A percentile compares a stretch with the other conserved stretches of the same genome.
These are phyloP conservation scores for Tuber microsphaerosporum DNA, from an alignment of 495 filamentous ascomycete genomes.

Conservation along the genomic window DNA sequence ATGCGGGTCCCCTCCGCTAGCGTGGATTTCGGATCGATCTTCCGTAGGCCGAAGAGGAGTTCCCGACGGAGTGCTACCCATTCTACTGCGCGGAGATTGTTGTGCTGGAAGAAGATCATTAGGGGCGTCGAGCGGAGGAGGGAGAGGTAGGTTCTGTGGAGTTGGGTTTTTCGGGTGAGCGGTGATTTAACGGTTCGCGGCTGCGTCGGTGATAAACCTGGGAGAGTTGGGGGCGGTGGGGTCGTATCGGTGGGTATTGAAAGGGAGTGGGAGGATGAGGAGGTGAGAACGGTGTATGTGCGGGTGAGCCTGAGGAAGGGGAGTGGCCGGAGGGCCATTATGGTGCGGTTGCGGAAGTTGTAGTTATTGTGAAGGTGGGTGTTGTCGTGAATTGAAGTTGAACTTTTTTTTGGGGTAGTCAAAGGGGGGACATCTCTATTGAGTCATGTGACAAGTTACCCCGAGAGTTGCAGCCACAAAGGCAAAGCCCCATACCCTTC, in stretches of 20 bases:
- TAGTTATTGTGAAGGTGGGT: neutral
- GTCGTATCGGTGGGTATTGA: slow-evolving; percentile 41
- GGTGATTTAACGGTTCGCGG: slow-evolving; percentile 81
- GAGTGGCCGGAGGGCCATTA: neutral
- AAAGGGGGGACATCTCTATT: neutral
- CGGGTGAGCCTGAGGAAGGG: neutral
- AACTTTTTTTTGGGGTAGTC: neutral
- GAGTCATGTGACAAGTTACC: neutral
- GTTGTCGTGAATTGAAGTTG: neutral
- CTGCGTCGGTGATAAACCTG: slow-evolving; percentile 49
- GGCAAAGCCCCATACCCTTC: too few species aligned
- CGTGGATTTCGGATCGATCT: slow-evolving; percentile 45
- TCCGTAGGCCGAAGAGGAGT: slow-evolving; percentile 59
- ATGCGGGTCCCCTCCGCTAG: slow-evolving; percentile 57
- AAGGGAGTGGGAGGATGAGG: slow-evolving; percentile 71
- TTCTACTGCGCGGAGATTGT: slow-evolving; percentile 81
- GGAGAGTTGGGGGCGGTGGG: slow-evolving; percentile 8
- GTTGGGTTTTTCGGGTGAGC: slow-evolving; percentile 85
- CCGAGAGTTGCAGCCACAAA: neutral
- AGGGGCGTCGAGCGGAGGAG: slow-evolving; percentile 81
- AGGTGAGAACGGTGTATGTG: slow-evolving; percentile 46
- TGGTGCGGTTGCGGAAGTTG: neutral
- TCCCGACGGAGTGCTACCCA: slow-evolving; percentile 84
- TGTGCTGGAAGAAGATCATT: slow-evolving; percentile 92
- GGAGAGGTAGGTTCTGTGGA: slow-evolving; percentile 87